These are phyloP conservation scores for Salicornia ramosissima DNA, from an alignment of 148 eudicot species.

Conservation along the genomic window DNA sequence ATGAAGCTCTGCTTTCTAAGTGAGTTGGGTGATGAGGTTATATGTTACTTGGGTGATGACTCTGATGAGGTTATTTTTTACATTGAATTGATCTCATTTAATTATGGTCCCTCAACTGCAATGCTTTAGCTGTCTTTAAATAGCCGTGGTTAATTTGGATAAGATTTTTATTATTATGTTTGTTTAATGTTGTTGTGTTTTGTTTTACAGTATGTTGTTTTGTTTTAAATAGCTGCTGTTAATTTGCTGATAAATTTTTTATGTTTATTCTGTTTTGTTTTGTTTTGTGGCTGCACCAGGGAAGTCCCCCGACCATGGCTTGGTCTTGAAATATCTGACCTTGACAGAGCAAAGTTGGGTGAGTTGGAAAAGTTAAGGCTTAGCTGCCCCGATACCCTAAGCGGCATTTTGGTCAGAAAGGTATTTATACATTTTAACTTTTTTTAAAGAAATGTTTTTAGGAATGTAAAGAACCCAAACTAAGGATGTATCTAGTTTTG, in stretches of 20 bases:
- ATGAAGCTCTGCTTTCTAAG: neutral
- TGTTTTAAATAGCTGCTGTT: no score
- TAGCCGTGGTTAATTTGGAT: no score
- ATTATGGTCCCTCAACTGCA: neutral
- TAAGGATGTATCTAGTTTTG: neutral
- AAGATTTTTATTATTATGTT: no score
- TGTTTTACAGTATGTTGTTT: no score
- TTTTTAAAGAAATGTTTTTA: neutral
- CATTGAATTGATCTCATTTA: neutral
- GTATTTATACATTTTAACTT: no score
- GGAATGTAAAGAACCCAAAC: neutral
- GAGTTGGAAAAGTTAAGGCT: slow-evolving; percentile 10
- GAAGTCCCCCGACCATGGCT: slow-evolving; percentile 12
- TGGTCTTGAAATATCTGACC: slow-evolving; percentile 2
- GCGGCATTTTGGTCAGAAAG: slow-evolving; percentile 5
- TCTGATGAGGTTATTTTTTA: neutral
- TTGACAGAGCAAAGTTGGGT: slow-evolving; percentile 9
- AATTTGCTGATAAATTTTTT: no score
- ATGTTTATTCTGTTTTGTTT: no score
- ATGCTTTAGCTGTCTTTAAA: slow-evolving; percentile 5
- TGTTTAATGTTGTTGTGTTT: no score
- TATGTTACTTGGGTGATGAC: no score
- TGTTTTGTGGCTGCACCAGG: slow-evolving; percentile 16
- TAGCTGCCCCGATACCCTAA: slow-evolving; percentile 3
- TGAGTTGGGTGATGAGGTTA: no score